phyloP scores from a whole-genome alignment of 495 filamentous ascomycete species.

The Rhizodiscina lignyota region DNA sequence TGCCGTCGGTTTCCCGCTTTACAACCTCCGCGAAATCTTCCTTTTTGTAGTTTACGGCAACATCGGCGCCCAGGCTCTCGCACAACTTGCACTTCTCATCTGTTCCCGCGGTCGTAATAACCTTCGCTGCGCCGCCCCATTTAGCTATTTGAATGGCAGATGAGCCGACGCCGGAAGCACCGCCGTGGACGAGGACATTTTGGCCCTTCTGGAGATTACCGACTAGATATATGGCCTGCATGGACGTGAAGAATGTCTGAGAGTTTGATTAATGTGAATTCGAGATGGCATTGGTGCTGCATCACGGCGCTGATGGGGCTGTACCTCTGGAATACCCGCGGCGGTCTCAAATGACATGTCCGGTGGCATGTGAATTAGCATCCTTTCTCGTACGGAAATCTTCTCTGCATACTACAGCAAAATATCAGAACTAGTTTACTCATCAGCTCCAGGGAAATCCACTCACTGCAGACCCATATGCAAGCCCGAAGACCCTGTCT shows the following conservation, averaged over 20 bases:
- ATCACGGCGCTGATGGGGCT: too few relatives aligned
- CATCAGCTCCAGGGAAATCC: too few relatives aligned
- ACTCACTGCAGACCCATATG: slow-evolving; percentile 83
- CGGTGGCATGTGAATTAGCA: slow-evolving; percentile 61
- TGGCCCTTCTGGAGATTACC: slow-evolving; percentile 51
- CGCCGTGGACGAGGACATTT: slow-evolving; percentile 79
- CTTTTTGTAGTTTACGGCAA: slow-evolving; percentile 61
- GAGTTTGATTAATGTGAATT: too few relatives aligned
- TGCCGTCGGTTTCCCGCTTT: slow-evolving; percentile 42
- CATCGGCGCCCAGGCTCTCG: slow-evolving; percentile 56
- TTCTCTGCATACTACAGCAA: slow-evolving; percentile 92
- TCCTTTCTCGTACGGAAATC: slow-evolving; percentile 58
- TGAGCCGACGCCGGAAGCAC: slow-evolving; percentile 72
- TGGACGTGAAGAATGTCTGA: slow-evolving; percentile 88
- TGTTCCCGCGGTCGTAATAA: slow-evolving; percentile 65
- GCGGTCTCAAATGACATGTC: slow-evolving; percentile 60
- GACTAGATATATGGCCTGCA: slow-evolving; percentile 72
- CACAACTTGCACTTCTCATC: slow-evolving; percentile 69
- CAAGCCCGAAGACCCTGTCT: slow-evolving; percentile 71
- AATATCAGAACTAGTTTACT: too few relatives aligned
- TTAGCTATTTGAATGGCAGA: slow-evolving; percentile 69
- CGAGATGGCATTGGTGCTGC: too few relatives aligned
- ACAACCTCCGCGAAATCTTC: slow-evolving; percentile 60
- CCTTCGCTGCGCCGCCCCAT: slow-evolving; percentile 42
- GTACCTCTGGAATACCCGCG: slow-evolving; percentile 50